Conservation (phyloP, 1,139 yeast species). For the Suhomyces coccinellae region DNA sequence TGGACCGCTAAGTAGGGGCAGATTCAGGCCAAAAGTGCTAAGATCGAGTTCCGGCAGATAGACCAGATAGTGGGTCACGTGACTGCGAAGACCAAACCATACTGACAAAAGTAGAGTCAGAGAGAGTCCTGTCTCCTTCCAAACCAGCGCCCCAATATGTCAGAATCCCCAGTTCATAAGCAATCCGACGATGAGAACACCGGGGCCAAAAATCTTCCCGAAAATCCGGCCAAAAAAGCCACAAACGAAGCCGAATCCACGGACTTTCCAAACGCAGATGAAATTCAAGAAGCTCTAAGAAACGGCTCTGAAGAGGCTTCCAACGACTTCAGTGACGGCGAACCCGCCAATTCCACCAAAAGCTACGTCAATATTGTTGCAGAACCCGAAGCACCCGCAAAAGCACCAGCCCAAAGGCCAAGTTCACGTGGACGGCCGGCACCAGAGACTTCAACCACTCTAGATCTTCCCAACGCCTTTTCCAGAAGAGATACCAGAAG, state of each 20-base stretch:
- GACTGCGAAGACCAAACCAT: neutral
- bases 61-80: neutral
- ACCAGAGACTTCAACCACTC: neutral
- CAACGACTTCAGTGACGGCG: no score
- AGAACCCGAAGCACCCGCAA: neutral
- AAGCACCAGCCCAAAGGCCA: neutral
- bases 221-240: neutral
- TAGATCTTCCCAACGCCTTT: slow-evolving; percentile 23
- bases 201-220: neutral
- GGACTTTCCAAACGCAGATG: no score
- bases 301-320: no score
- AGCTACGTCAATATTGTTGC: neutral
- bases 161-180: neutral
- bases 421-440: neutral
- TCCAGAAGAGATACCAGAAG: slow-evolving; percentile 25
- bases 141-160: neutral
- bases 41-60: no score
- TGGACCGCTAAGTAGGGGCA: no score
- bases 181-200: neutral
- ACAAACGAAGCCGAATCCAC: neutral
- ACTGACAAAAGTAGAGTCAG: neutral
- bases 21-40: no score
- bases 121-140: neutral
- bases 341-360: neutral
- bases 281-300: no score